Percentiles rank a stretch among this genome's conserved stretches.
Conservation (phyloP, 2,329 filamentous ascomycete genomes). For the Penicillium janthinellum region DNA sequence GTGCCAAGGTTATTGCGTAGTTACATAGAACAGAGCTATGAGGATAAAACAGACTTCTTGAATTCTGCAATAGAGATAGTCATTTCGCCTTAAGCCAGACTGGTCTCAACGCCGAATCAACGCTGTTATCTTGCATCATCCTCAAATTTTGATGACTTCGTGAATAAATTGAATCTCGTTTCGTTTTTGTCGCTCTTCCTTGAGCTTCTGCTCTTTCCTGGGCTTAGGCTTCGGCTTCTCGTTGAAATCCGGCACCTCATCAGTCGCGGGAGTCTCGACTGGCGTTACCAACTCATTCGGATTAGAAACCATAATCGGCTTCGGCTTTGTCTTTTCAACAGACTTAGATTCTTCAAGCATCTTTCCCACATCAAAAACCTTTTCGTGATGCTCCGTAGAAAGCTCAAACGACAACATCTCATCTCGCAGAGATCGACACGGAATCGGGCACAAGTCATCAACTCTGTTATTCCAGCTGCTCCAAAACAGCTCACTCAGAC, state of each 20-base stretch:
- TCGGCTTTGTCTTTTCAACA: background rate
- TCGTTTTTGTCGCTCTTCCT: background rate
- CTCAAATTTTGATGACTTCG: background rate
- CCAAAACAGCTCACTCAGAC: background rate
- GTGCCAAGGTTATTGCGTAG: no score
- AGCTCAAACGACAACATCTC: slow-evolving; percentile 1
- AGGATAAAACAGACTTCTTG: background rate
- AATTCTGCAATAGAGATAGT: no score
- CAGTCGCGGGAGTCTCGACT: background rate
- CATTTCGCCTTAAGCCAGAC: background rate
- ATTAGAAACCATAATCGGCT: background rate
- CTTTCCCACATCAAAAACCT: background rate
- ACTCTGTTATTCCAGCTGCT: background rate
- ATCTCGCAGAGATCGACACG: slow-evolving; percentile 3
- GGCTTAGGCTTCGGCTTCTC: background rate
- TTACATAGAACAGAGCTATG: background rate
- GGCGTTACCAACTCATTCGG: background rate
- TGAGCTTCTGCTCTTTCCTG: background rate
- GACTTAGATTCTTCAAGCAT: background rate
- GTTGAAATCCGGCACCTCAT: background rate
- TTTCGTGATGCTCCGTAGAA: background rate
- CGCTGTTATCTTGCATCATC: background rate
- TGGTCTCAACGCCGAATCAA: background rate
- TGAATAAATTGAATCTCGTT: background rate
- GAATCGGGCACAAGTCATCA: background rate